Conservation (phyloP, 1,284 basidiomycete genomes). For the Puccinia novopanici region DNA sequence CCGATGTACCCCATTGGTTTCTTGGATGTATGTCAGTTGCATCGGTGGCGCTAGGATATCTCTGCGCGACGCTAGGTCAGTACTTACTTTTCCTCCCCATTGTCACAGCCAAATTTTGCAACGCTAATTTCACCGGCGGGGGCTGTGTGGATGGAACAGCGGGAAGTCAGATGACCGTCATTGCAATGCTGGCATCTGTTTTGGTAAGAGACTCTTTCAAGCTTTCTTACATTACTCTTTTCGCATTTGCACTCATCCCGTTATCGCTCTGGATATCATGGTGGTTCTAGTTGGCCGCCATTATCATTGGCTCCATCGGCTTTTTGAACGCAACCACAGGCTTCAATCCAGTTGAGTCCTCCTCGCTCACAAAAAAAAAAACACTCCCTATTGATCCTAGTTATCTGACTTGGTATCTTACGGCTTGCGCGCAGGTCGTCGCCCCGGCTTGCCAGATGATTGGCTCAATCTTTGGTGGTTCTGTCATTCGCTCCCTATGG, state of each 20-base stretch:
- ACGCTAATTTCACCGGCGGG: neutral
- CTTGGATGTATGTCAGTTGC: constrained; percentile 27
- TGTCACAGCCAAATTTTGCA: neutral
- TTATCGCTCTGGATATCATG: no score
- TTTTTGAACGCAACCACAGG: constrained; percentile 50
- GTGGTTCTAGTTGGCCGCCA: constrained; percentile 20
- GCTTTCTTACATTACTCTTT: no score
- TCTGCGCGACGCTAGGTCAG: constrained; percentile 45
- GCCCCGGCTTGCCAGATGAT: constrained; percentile 52
- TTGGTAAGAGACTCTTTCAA: constrained; percentile 12
- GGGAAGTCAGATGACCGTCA: constrained; percentile 32
- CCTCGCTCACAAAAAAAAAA: neutral
- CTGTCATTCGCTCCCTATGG: constrained; percentile 50
- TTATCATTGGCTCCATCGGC: constrained; percentile 47
- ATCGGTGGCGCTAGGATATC: constrained; percentile 24
- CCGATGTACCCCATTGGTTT: constrained; percentile 44
- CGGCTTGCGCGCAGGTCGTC: constrained; percentile 27
- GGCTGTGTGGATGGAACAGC: neutral
- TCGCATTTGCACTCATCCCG: no score
- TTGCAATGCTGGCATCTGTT: constrained; percentile 36
- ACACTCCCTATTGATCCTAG: neutral
- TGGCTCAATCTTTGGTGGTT: constrained; percentile 49
- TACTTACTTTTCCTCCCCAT: neutral
- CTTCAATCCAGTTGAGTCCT: constrained; percentile 49
- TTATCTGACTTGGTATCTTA: neutral